These are phyloP conservation scores for Penicillium coffeae DNA, from an alignment of 495 filamentous ascomycete species.

Conservation along the genomic window DNA sequence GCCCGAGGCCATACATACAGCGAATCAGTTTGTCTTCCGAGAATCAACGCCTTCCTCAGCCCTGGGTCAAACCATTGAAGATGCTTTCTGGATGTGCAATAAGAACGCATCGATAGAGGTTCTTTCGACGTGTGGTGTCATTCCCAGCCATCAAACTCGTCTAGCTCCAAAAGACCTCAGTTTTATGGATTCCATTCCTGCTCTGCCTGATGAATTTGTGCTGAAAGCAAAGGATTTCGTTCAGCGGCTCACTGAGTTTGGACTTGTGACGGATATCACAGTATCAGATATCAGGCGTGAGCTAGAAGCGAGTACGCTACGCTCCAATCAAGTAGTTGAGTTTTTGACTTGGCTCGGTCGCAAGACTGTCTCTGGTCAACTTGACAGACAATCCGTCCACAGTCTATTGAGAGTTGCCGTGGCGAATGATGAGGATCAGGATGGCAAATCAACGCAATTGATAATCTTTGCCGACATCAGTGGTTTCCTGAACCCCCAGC, in stretches of 20 bases:
- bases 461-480: conserved; percentile 72
- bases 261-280: conserved; percentile 77
- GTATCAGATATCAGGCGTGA: conserved; percentile 80
- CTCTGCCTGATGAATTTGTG: conserved; percentile 72
- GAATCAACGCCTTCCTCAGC: conserved; percentile 83
- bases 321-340: conserved; percentile 65
- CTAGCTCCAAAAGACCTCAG: conserved; percentile 75
- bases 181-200: conserved; percentile 88
- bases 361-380: conserved; percentile 60
- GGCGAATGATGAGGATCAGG: conserved; percentile 65
- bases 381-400: conserved; percentile 59
- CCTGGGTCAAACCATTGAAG: conserved; percentile 79
- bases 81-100: conserved; percentile 91
- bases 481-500: conserved; percentile 66
- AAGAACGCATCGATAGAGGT: conserved; percentile 78
- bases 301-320: conserved; percentile 71
- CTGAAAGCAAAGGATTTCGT: conserved; percentile 64
- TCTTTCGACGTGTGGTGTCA: conserved; percentile 78
- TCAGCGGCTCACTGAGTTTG: conserved; percentile 70
- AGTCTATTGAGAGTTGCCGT: conserved; percentile 76
- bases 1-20: conserved; percentile 69
- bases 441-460: conserved; percentile 56
- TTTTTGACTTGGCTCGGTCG: conserved; percentile 79
- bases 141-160: conserved; percentile 72
- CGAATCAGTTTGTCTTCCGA: conserved; percentile 72